Evolutionary conservation across 1,139 yeast genomes (phyloP), one percentile per base, ranked within the genome.

Genomic region (Taphrina populina): DNA sequence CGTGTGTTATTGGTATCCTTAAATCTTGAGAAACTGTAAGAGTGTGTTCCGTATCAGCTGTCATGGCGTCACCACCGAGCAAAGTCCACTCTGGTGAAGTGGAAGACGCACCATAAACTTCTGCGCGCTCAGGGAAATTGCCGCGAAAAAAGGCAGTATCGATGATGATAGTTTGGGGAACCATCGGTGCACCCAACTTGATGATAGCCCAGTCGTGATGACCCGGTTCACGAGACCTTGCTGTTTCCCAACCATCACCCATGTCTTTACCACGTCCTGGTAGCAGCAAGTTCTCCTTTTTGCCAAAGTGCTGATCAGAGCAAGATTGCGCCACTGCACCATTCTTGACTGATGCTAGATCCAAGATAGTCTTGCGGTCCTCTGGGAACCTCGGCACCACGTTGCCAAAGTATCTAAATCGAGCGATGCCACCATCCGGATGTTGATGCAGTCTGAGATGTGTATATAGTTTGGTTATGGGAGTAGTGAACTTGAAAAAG

Each of bases 181-280:
- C 61, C 7, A 75, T 74, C 23, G 74, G 71, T 26, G 83, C 79
- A 19, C 96, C 96, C 57, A 90, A 77, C 64, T 83, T 79, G 58
- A 90, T 77, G 52, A 86, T 77, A 2, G 81, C 95, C 96, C 96
- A 90, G 73, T 90, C 97, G 35, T 78, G 81, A 69, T 90, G 97
- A 37, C 87, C 90, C 2, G 82, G 78, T 17, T 73, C 76, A 69
- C 97, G 78, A 0, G 96, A 87, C 67, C 97, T 80, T 63, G 80
- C 80, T n/a, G 97, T 90, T 70, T 90, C 97, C 97, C 97, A 90
- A 13, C 98, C 98, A 66, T 92, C 96, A 46, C 95, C 82, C 97
- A 92, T 90, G 70, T 90, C 96, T 64, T 77, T 80, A 46, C 98
- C 98, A 61, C 96, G 80, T 8, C 97, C 97, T 2, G 96, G 96